Conservation (phyloP, 2,329 filamentous ascomycete genomes). For the Fusarium sp. region DNA sequence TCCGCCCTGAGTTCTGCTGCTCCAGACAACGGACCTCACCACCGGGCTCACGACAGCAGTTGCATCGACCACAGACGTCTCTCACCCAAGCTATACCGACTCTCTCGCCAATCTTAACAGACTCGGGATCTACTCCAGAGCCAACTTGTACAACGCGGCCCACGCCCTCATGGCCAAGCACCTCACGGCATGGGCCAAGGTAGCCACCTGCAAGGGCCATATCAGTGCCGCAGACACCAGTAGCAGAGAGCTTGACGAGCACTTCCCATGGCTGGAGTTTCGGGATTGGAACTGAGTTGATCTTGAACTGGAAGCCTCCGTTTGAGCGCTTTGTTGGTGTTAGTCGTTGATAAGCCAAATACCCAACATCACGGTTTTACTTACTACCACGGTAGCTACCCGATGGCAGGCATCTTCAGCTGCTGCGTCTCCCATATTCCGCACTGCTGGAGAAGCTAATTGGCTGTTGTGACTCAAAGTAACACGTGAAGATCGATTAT, state of each 20-base stretch:
- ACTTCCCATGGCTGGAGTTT: slow-evolving; percentile 23
- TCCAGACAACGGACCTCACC: slow-evolving; percentile 49
- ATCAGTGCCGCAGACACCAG: slow-evolving; percentile 34
- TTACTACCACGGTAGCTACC: neutral
- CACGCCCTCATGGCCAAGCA: slow-evolving; percentile 37
- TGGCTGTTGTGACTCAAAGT: neutral
- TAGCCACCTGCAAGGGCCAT: slow-evolving; percentile 28
- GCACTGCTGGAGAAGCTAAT: neutral
- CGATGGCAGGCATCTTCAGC: neutral
- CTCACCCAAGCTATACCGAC: slow-evolving; percentile 33
- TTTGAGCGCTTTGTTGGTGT: slow-evolving; percentile 5
- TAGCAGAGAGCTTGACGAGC: slow-evolving; percentile 21
- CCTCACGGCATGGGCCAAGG: slow-evolving; percentile 16
- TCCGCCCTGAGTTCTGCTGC: slow-evolving; percentile 46
- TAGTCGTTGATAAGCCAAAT: neutral
- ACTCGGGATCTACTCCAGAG: neutral
- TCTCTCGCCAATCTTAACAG: neutral
- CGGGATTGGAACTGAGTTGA: neutral
- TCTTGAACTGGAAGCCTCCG: neutral
- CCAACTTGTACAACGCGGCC: slow-evolving; percentile 20
- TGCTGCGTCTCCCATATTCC: neutral
- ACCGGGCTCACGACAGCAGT: slow-evolving; percentile 46
- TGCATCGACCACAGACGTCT: slow-evolving; percentile 48
- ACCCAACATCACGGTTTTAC: neutral
- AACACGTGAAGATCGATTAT: neutral